Evolutionary conservation across 2,329 filamentous ascomycete genomes (phyloP).

Genomic region (Diaporthe sp.): DNA sequence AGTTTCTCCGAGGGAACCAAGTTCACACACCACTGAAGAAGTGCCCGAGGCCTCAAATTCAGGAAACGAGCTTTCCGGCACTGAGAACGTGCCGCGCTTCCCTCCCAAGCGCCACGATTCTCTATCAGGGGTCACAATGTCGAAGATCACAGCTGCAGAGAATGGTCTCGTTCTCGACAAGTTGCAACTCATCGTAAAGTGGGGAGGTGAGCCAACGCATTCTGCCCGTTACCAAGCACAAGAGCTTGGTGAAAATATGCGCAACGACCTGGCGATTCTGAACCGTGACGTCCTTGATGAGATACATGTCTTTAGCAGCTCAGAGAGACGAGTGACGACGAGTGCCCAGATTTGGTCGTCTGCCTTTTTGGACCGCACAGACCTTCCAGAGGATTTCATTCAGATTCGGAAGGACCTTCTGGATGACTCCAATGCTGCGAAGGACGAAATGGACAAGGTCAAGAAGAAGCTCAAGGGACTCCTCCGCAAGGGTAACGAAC

Average conservation of each 20-base stretch:
- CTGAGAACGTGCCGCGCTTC: constrained; percentile 52
- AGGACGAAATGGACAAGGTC: constrained; percentile 99
- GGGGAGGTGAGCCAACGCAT: constrained; percentile 98
- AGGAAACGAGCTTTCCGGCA: constrained; percentile 22
- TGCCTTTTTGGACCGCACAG: constrained; percentile 88
- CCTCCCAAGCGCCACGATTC: constrained; percentile 82
- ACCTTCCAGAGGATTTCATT: constrained; percentile 88
- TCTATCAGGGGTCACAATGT: constrained; percentile 90
- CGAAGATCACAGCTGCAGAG: constrained; percentile 92
- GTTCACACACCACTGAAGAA: constrained; percentile 43
- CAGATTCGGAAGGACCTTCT: constrained; percentile 93
- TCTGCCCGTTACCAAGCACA: constrained; percentile 96
- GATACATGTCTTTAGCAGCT: constrained; percentile 95
- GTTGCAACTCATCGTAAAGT: constrained; percentile 97
- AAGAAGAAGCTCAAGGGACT: constrained; percentile 99
- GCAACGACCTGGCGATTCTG: constrained; percentile 92
- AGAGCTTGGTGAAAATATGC: constrained; percentile 94
- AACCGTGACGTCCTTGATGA: constrained; percentile 94
- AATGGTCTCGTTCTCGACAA: constrained; percentile 96
- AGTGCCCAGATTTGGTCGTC: constrained; percentile 97
- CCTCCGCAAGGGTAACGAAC: constrained; percentile 90
- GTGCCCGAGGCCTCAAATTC: constrained; percentile 34
- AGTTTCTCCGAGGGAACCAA: constrained; percentile 49
- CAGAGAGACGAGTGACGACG: constrained; percentile 92
- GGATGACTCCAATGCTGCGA: constrained; percentile 97